Evolutionary conservation across 1,284 basidiomycete species (phyloP).

Genomic region (Papiliotrema nemorosa): DNA sequence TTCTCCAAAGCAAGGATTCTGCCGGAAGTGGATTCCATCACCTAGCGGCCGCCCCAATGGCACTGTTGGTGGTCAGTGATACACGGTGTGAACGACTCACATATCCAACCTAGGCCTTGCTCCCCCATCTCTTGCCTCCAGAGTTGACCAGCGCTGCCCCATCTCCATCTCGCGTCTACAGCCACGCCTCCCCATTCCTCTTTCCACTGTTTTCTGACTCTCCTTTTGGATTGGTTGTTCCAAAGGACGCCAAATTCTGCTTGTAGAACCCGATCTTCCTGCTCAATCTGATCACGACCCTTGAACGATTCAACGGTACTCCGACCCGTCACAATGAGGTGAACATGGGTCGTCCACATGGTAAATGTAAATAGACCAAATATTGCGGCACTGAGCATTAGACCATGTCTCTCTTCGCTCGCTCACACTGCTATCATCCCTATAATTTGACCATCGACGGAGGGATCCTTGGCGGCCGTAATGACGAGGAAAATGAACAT

Average conservation of each 20-base stretch:
- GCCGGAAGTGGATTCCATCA: slow-evolving; percentile 38
- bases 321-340: slow-evolving; percentile 33
- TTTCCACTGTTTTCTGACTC: slow-evolving; percentile 33
- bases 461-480: slow-evolving; percentile 12
- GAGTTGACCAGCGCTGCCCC: slow-evolving; percentile 26
- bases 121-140: slow-evolving; percentile 46
- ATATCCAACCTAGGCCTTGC: slow-evolving; percentile 37
- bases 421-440: slow-evolving; percentile 41
- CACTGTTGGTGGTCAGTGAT: slow-evolving; percentile 23
- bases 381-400: slow-evolving; percentile 30
- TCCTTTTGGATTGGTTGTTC: slow-evolving; percentile 22
- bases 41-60: slow-evolving; percentile 42
- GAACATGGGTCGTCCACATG: slow-evolving; percentile 38
- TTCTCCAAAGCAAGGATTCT: slow-evolving; percentile 45
- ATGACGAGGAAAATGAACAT: slow-evolving; percentile 31
- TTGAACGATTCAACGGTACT: slow-evolving; percentile 45
- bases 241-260: slow-evolving; percentile 34
- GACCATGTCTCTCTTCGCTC: background rate
- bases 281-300: slow-evolving; percentile 33
- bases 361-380: slow-evolving; percentile 40
- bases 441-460: slow-evolving; percentile 41
- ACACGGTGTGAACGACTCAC: slow-evolving; percentile 27
- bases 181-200: slow-evolving; percentile 40
- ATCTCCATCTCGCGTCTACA: slow-evolving; percentile 42
- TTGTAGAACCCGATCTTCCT: slow-evolving; percentile 33